Evolutionary conservation across 1,284 basidiomycete species (phyloP).

Genomic region (Ganoderma sinense): DNA sequence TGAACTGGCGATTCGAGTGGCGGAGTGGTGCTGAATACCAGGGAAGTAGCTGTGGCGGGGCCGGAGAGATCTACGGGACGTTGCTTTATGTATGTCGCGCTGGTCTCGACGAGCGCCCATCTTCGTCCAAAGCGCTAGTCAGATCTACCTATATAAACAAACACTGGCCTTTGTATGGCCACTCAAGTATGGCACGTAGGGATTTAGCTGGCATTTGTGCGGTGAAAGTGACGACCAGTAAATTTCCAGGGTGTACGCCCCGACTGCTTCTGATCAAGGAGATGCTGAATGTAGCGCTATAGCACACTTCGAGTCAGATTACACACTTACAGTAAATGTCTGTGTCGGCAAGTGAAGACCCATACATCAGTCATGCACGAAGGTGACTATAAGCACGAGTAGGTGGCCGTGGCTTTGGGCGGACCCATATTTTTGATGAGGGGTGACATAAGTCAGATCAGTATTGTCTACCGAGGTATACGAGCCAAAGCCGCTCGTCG

Average conservation of each 20-base stretch:
- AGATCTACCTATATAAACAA: neutral
- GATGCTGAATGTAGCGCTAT: neutral
- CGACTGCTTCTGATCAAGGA: neutral
- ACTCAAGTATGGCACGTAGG: neutral
- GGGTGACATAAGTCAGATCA: neutral
- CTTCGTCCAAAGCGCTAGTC: neutral
- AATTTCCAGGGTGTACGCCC: neutral
- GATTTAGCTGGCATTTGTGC: neutral
- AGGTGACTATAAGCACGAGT: neutral
- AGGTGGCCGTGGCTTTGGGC: neutral
- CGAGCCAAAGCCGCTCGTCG: conserved; percentile 50
- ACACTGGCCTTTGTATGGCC: neutral
- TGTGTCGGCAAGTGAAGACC: neutral
- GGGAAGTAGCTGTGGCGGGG: neutral
- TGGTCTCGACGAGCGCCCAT: neutral
- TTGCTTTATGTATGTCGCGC: neutral
- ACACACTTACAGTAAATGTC: neutral
- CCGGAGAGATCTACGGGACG: neutral
- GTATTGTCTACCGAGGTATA: conserved; percentile 38
- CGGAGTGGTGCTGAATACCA: neutral
- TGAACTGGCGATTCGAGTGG: neutral
- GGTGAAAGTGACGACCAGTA: neutral
- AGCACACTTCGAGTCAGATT: no score
- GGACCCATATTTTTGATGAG: neutral
- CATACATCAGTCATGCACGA: neutral